Evolutionary conservation across 148 eudicot genomes (phyloP).

Genomic region (Cornus suecica): DNA sequence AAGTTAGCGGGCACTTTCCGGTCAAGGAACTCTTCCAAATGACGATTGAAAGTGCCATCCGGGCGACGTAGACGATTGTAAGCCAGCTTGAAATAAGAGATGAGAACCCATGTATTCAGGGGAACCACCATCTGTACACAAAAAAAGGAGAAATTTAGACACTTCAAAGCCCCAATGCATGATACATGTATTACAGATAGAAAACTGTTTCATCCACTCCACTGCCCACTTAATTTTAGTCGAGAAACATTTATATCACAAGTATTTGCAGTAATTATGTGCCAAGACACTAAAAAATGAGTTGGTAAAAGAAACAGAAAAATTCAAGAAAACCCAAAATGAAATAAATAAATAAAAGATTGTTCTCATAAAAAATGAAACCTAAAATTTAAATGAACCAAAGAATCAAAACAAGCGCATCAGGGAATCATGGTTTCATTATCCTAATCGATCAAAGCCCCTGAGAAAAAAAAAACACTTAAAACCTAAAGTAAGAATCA

Average conservation of each 20-base stretch:
- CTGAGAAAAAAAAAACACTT: background rate
- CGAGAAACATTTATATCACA: background rate
- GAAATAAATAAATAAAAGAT: no score
- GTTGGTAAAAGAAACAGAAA: background rate
- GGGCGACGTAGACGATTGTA: slow-evolving; percentile 53
- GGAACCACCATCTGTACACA: slow-evolving; percentile 50
- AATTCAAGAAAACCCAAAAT: background rate
- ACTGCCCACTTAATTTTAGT: background rate
- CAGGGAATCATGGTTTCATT: background rate
- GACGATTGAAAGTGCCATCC: slow-evolving; percentile 54
- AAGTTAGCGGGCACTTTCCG: slow-evolving; percentile 42
- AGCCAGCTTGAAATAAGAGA: slow-evolving; percentile 47
- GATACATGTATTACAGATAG: background rate
- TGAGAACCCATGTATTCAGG: slow-evolving; percentile 51
- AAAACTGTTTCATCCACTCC: background rate
- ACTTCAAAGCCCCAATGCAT: background rate
- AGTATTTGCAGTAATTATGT: background rate
- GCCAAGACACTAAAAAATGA: background rate
- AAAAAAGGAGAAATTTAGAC: slow-evolving; percentile 3
- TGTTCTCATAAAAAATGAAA: no score
- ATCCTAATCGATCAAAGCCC: background rate
- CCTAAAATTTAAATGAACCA: background rate
- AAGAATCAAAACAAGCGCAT: background rate
- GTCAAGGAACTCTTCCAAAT: slow-evolving; percentile 52
- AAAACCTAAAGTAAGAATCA: no score